A percentile compares a stretch with the other conserved stretches of the same genome.
Evolutionary conservation across 345 rosid genomes (phyloP).

Genomic region (Crucihimalaya himalaica): DNA sequence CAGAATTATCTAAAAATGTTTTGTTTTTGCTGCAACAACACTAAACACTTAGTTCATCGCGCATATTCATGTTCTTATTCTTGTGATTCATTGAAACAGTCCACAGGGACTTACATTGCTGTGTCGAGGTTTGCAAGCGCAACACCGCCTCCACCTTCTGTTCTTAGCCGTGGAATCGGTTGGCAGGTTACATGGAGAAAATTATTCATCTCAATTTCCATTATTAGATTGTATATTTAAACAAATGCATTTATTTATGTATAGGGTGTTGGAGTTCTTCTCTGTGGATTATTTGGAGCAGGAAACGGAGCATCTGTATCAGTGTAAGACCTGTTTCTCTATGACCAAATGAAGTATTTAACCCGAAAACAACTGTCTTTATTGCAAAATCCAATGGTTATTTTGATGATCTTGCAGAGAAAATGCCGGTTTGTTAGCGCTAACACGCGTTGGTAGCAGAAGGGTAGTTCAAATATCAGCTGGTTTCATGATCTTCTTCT

Average conservation of each 20-base stretch:
- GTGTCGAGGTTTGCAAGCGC: slow-evolving; percentile 91
- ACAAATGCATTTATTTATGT: not conserved
- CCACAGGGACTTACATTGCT: slow-evolving; percentile 85
- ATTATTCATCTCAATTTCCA: not conserved
- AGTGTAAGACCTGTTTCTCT: slow-evolving; percentile 56
- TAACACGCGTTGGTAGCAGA: slow-evolving; percentile 87
- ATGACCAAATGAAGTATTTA: not conserved
- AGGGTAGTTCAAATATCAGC: slow-evolving; percentile 95
- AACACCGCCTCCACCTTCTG: slow-evolving; percentile 90
- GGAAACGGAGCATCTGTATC: slow-evolving; percentile 89
- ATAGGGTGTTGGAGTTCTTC: slow-evolving; percentile 89
- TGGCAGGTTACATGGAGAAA: slow-evolving; percentile 75
- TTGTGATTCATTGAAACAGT: slow-evolving; percentile 51
- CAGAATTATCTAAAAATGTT: not conserved
- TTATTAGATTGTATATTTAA: not conserved
- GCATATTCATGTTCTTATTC: slow-evolving; percentile 14
- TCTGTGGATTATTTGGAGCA: slow-evolving; percentile 93
- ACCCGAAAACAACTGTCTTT: not conserved
- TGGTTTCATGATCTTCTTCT: slow-evolving; percentile 94
- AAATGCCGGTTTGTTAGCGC: slow-evolving; percentile 87
- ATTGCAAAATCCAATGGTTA: not conserved
- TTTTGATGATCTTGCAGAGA: slow-evolving; percentile 51
- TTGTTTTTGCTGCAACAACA: not conserved
- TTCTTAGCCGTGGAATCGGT: slow-evolving; percentile 94
- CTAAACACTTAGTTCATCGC: not conserved